Base-by-base conservation (phyloP, 352 stramenopile genomes). In the Phytophthora sansomeana region DNA sequence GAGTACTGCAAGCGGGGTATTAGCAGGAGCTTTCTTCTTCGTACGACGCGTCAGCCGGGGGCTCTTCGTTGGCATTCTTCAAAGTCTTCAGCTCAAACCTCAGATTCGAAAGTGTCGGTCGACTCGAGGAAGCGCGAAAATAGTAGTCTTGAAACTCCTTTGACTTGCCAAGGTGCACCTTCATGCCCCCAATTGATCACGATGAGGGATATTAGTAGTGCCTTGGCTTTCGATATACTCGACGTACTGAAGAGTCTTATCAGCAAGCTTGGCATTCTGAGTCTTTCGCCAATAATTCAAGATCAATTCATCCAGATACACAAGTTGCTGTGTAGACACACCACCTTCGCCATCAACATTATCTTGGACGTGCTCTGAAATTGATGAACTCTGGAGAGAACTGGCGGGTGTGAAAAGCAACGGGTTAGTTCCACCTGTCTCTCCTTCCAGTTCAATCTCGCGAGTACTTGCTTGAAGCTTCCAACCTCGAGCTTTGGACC, bases 401-500 rank as follows among this genome's bases (percentile, higher is more conserved):
- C 44, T 65, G 11, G 55, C 46, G 35, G 49, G 63, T 28, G 69
- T 64, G 28, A 74, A 47, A 28, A 67, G 54, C 9, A 76, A 10
- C 28, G 54, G 52, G 14, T 30, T 57, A 36, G 29, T 26, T 19
- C 16, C 51, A 52, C 21, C 1, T 10, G 14, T 4, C 11, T 6
- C 24, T 6, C 7, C 19, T 5, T 39, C 29, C 1, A 42, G 51
- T 26, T 50, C 35, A 16, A 83, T 14, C 14, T 74, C 70, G 14
- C 59, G 52, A 4, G 51, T 30, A 38, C 77, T 65, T 56, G 77
- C 78, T 39, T 69, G 62, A 2, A 83, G 54, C 43, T 68, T 74
- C 83, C 79, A 94, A 0, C 70, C 74, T 4, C 86, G 81, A 62
- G 75, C 71, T 63, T 91, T 77, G 16, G 90, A 68, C 88, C 88